A percentile compares a stretch with the other conserved stretches of the same genome.
Conservation (phyloP, 805 yeast species). For the Candida golubevii region DNA sequence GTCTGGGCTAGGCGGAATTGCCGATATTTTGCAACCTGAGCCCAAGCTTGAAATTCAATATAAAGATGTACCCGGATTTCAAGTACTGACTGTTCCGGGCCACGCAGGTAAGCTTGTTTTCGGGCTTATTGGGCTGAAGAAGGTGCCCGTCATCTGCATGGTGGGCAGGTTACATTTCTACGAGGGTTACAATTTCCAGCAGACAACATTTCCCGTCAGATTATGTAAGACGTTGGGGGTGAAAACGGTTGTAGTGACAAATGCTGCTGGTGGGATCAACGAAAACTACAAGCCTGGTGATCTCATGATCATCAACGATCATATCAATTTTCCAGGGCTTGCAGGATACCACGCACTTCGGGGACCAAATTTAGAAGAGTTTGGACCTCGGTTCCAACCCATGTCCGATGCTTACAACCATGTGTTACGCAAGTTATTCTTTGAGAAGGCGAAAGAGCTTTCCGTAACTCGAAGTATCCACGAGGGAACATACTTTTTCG, state of each 20-base stretch:
- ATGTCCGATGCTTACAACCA: constrained; percentile 86
- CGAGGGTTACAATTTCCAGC: constrained; percentile 83
- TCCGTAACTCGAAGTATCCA: constrained; percentile 58
- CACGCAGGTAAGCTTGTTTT: constrained; percentile 81
- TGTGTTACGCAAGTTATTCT: constrained; percentile 59
- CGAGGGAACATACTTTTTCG: constrained; percentile 84
- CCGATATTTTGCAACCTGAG: constrained; percentile 43
- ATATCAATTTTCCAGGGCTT: constrained; percentile 85
- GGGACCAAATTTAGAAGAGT: constrained; percentile 75
- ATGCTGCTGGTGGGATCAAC: constrained; percentile 93
- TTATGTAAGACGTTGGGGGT: constrained; percentile 64
- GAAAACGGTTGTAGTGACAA: constrained; percentile 70
- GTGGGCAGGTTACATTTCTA: constrained; percentile 90
- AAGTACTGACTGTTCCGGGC: constrained; percentile 79
- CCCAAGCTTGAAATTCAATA: constrained; percentile 55
- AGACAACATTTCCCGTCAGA: constrained; percentile 82
- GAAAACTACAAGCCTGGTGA: constrained; percentile 72
- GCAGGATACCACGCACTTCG: constrained; percentile 83
- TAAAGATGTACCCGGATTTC: constrained; percentile 73
- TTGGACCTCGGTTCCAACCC: constrained; percentile 87
- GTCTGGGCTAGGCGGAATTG: constrained; percentile 88
- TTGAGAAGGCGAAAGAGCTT: constrained; percentile 45
- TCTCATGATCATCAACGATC: constrained; percentile 86
- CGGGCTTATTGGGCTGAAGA: constrained; percentile 65
- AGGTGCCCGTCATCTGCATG: constrained; percentile 85